Conservation (phyloP, 495 filamentous ascomycete genomes). For the Oidiodendron maius region DNA sequence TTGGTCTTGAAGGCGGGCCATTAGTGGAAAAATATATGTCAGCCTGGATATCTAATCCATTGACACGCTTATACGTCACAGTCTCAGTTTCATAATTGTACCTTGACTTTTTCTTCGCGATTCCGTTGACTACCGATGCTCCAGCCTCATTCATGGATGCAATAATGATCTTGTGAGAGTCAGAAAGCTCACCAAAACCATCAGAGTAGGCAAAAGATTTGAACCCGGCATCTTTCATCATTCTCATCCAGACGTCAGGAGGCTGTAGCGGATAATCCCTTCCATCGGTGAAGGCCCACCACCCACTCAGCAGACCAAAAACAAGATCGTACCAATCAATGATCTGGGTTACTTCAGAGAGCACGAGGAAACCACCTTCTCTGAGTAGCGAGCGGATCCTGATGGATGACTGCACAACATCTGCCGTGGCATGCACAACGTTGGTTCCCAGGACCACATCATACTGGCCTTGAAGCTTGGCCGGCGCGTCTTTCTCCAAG, state of each 20-base stretch:
- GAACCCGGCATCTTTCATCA: slow-evolving; percentile 36
- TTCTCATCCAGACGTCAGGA: slow-evolving; percentile 29
- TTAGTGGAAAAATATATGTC: too few relatives aligned
- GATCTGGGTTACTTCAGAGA: slow-evolving; percentile 21
- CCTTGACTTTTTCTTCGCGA: too few relatives aligned
- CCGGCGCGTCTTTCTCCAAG: slow-evolving; percentile 38
- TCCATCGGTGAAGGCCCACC: slow-evolving; percentile 48
- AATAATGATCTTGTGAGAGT: slow-evolving; percentile 36
- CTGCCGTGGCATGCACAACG: slow-evolving; percentile 47
- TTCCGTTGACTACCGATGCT: too few relatives aligned
- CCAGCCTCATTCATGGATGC: too few relatives aligned
- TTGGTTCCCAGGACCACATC: slow-evolving; percentile 44
- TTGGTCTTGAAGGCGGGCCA: too few relatives aligned
- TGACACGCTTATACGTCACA: too few relatives aligned
- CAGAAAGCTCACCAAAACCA: slow-evolving; percentile 32
- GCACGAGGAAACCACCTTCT: slow-evolving; percentile 3
- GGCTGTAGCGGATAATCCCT: slow-evolving; percentile 36
- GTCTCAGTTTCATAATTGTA: too few relatives aligned
- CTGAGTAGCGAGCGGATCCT: slow-evolving; percentile 29
- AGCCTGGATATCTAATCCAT: too few relatives aligned
- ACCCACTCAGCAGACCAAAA: slow-evolving; percentile 39
- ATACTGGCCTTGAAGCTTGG: slow-evolving; percentile 34
- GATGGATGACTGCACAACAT: slow-evolving; percentile 37
- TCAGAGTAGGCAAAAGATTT: slow-evolving; percentile 43
- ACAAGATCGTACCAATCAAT: slow-evolving; percentile 32